Evolutionary conservation across 495 filamentous ascomycete species (phyloP), one percentile per base, ranked within the genome.

Genomic region (Neurospora sp.): DNA sequence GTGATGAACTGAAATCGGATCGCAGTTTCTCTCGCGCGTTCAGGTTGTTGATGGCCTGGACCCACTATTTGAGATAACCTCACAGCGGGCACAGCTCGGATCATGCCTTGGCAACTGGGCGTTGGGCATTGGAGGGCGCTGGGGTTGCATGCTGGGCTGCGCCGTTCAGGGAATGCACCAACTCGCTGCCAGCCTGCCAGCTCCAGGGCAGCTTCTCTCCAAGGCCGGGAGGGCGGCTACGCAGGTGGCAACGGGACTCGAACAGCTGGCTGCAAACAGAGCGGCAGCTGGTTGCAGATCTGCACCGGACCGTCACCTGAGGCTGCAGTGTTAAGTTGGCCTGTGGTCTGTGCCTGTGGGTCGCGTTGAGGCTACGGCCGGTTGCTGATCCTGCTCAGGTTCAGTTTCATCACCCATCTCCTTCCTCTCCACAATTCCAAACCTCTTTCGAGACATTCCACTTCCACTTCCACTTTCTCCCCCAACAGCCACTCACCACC

Each of bases 401-500:
- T 81, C 27, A 31, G 27, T 31, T 31, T 80, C 78, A 79, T 74
- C 78, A 70, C 71, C 74, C 74, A 41, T 75, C 71, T 72, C 75
- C 39, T 73, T 72, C 75, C 73, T 70, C 76, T 75, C 77, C 74
- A 47, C 71, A 69, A 73, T 75, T 71, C 73, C 72, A 76, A 79
- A 77, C 77, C 68, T 74, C 73, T 74, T 35, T 73, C 78, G 76
- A 81, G 77, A 79, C 77, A 74, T 35, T 65, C 68, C 74, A 35
- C 45, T 73, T 71, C 42, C 70, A 73, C 71, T 74, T 76, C 69
- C 4, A 61, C 68, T 71, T 73, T 72, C 73, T 65, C 53, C 53
- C 41, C 53, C 53, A 65, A 65, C 53, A 35, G 53, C 53, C 53
- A 65, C 53, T 65, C 53, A 65, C 53, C 53, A 65, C 14, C 27